Conservation (phyloP, 1,139 yeast genomes). For the Geotrichum candidum region DNA sequence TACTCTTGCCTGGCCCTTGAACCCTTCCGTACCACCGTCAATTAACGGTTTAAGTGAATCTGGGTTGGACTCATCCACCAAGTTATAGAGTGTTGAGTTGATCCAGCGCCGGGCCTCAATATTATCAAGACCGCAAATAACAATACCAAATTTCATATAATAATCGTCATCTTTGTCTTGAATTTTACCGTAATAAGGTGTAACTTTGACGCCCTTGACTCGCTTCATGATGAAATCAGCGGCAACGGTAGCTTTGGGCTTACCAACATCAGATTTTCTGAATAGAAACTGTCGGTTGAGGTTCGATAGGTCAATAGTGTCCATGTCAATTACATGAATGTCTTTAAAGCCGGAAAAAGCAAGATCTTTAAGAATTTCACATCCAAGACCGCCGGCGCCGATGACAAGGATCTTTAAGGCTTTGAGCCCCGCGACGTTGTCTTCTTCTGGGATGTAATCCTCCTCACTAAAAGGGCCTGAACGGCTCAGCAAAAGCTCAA, state of each 20-base stretch:
- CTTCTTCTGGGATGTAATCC: conserved; percentile 35
- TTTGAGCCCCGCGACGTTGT: conserved; percentile 29
- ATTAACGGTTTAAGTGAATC: conserved; percentile 68
- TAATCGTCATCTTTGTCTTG: conserved; percentile 65
- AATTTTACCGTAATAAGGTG: conserved; percentile 58
- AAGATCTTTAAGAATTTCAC: conserved; percentile 81
- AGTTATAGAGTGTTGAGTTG: conserved; percentile 61
- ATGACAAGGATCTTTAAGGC: conserved; percentile 41
- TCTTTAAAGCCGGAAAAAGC: conserved; percentile 70
- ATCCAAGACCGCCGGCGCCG: conserved; percentile 96
- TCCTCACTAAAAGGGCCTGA: conserved; percentile 38
- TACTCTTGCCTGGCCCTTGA: conserved; percentile 85
- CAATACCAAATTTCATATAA: conserved; percentile 62
- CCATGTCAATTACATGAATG: conserved; percentile 89
- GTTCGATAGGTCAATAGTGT: conserved; percentile 85
- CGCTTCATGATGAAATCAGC: conserved; percentile 52
- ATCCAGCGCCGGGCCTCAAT: conserved; percentile 92
- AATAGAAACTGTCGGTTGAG: conserved; percentile 87
- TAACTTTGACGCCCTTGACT: conserved; percentile 45
- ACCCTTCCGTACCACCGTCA: conserved; percentile 96
- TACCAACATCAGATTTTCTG: conserved; percentile 66
- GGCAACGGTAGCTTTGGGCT: conserved; percentile 76
- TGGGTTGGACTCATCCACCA: conserved; percentile 50
- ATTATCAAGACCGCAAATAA: conserved; percentile 84
- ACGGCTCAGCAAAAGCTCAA: conserved; percentile 30